Evolutionary conservation across 352 stramenopile genomes (phyloP).

Genomic region (Pelagophyceae sp.): DNA sequence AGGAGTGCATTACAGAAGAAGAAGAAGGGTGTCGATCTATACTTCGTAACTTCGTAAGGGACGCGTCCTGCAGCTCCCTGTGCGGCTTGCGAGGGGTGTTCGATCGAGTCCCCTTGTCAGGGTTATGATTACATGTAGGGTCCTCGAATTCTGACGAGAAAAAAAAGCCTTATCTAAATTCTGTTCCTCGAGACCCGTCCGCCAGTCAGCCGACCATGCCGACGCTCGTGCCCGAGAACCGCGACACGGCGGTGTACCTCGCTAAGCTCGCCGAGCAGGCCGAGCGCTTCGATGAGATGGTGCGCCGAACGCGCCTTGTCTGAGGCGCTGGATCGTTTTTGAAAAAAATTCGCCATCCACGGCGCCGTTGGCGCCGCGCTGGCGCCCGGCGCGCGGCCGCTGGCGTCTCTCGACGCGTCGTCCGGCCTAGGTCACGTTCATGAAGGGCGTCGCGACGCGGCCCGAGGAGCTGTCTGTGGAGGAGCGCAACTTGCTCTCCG

Average conservation of each 20-base stretch:
- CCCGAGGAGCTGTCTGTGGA: constrained; percentile 95
- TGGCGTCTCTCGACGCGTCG: neutral
- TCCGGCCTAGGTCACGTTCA: constrained; percentile 48
- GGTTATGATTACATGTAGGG: too few species aligned
- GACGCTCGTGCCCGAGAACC: constrained; percentile 29
- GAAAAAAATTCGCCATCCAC: neutral
- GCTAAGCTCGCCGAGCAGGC: constrained; percentile 82
- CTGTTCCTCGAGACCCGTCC: too few species aligned
- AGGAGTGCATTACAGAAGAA: too few species aligned
- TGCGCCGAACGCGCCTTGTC: constrained; percentile 18
- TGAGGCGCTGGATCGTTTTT: neutral
- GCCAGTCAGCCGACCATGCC: too few species aligned
- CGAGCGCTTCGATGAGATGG: constrained; percentile 77
- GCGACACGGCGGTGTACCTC: constrained; percentile 61
- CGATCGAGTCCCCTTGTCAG: too few species aligned
- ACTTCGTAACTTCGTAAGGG: too few species aligned
- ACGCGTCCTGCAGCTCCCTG: too few species aligned
- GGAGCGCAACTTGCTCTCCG: constrained; percentile 91
- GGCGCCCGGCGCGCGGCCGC: too few species aligned
- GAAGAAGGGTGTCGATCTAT: too few species aligned
- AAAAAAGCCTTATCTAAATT: too few species aligned
- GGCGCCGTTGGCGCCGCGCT: neutral
- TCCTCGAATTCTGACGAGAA: too few species aligned
- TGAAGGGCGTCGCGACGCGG: constrained; percentile 94
- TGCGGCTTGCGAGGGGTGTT: too few species aligned